A percentile compares a stretch with the other conserved stretches of the same genome.
Conservation (phyloP, 2,329 filamentous ascomycete species). For the Penicillium freii region DNA sequence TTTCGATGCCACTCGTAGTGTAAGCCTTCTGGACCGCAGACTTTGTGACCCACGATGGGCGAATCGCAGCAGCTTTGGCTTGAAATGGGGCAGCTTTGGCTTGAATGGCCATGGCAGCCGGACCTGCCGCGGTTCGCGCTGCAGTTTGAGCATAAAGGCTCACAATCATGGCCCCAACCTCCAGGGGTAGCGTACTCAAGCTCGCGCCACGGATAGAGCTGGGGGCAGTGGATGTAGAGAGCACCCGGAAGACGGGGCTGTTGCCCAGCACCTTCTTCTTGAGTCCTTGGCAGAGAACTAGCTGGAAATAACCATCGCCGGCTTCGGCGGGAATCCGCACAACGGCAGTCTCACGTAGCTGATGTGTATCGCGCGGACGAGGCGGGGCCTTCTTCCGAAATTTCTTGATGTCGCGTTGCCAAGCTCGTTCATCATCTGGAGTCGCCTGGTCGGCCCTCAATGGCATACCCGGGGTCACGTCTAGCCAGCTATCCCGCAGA, state of each 20-base stretch:
- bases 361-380: conserved; percentile 50
- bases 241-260: conserved; percentile 67
- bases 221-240: conserved; percentile 62
- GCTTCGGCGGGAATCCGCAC: conserved; percentile 63
- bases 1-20: conserved; percentile 29
- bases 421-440: conserved; percentile 60
- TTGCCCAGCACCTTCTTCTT: conserved; percentile 61
- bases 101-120: conserved; percentile 28
- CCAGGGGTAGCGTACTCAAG: conserved; percentile 62
- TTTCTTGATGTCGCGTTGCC: conserved; percentile 66
- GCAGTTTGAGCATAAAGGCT: conserved; percentile 45
- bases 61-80: conserved; percentile 26
- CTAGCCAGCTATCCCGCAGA: conserved; percentile 60
- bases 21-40: conserved; percentile 36
- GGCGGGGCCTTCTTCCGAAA: conserved; percentile 57
- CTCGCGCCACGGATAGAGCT: conserved; percentile 65
- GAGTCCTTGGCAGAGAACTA: conserved; percentile 59
- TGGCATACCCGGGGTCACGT: conserved; percentile 61
- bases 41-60: conserved; percentile 32
- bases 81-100: conserved; percentile 26
- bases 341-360: conserved; percentile 61
- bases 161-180: conserved; percentile 53
- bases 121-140: conserved; percentile 24
- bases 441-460: conserved; percentile 52
- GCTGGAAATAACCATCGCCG: conserved; percentile 66